Percentiles rank a stretch among this genome's conserved stretches.
Conservation (phyloP, 768 basidiomycete species). For the Rhizopogon vulgaris region DNA sequence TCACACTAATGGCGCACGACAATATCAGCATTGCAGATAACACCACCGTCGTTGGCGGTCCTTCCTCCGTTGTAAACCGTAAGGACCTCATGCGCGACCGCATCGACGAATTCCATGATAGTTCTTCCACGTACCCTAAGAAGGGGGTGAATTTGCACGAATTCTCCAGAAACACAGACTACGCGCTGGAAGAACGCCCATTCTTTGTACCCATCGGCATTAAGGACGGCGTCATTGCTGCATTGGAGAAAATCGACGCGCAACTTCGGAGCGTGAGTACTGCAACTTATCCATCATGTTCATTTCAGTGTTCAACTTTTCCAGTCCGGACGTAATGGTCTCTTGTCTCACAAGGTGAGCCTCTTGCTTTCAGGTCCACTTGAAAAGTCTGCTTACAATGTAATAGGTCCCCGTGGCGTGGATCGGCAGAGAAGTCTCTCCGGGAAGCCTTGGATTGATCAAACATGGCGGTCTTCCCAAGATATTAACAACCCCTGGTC, state of each 20-base stretch:
- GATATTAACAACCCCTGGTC: slow-evolving; percentile 65
- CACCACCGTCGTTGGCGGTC: slow-evolving; percentile 40
- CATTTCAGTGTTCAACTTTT: background rate
- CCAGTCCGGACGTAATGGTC: slow-evolving; percentile 48
- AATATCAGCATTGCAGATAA: slow-evolving; percentile 36
- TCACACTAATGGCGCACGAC: slow-evolving; percentile 12
- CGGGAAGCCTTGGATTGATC: slow-evolving; percentile 68
- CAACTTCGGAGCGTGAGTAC: slow-evolving; percentile 49
- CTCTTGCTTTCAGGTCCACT: background rate
- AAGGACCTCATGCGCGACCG: slow-evolving; percentile 17
- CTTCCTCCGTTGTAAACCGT: slow-evolving; percentile 17
- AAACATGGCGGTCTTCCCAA: slow-evolving; percentile 82
- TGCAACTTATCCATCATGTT: background rate
- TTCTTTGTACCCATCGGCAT: slow-evolving; percentile 63
- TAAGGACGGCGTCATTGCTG: slow-evolving; percentile 59
- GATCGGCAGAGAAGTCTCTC: slow-evolving; percentile 66
- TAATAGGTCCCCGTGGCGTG: slow-evolving; percentile 53
- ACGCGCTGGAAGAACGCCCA: slow-evolving; percentile 49
- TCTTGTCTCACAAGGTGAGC: slow-evolving; percentile 59
- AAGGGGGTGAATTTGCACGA: slow-evolving; percentile 22
- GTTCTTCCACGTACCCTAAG: slow-evolving; percentile 9
- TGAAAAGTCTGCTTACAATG: background rate
- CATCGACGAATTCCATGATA: slow-evolving; percentile 7
- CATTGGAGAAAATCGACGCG: slow-evolving; percentile 62
- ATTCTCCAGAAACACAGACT: slow-evolving; percentile 44